These are phyloP conservation scores for Echria macrotheca DNA, from an alignment of 495 filamentous ascomycete genomes.

Conservation along the genomic window DNA sequence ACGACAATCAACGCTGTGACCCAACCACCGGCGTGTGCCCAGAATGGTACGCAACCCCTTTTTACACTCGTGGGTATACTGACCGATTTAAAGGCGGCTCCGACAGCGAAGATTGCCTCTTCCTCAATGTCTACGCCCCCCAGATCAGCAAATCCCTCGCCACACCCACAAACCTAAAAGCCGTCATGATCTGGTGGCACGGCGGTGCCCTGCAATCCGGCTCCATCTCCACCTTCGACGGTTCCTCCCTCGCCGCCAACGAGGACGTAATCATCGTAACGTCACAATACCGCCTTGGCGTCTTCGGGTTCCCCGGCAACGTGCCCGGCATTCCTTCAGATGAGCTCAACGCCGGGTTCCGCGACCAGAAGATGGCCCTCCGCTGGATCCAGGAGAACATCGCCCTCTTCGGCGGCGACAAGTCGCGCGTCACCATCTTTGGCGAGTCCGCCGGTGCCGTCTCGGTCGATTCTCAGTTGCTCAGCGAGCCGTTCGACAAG, in stretches of 20 bases:
- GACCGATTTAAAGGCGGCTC: no score
- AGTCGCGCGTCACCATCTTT: neutral
- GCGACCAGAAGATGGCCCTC: conserved; percentile 1
- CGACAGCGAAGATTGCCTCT: conserved; percentile 5
- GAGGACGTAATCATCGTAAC: conserved; percentile 1
- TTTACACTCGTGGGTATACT: no score
- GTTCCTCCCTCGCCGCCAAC: conserved; percentile 6
- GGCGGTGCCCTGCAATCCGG: conserved; percentile 4
- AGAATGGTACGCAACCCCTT: no score
- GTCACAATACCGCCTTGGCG: conserved; percentile 6
- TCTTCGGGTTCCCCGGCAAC: conserved; percentile 11
- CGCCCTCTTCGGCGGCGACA: conserved; percentile 1
- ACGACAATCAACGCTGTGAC: neutral
- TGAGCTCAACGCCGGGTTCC: conserved; percentile 10
- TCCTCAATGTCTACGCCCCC: conserved; percentile 9
- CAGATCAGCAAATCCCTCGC: no score
- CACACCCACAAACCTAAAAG: neutral
- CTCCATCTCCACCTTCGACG: neutral
- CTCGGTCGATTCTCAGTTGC: conserved; percentile 4
- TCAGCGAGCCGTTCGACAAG: conserved; percentile 6
- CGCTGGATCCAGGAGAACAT: conserved; percentile 8
- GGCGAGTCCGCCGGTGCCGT: conserved; percentile 2
- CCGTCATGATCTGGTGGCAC: conserved; percentile 10
- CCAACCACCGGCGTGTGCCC: no score
- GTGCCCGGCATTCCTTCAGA: conserved; percentile 1